Evolutionary conservation across 805 yeast genomes (phyloP), one percentile per base, ranked within the genome.

Genomic region (Lipomyces spencermartinsiae): DNA sequence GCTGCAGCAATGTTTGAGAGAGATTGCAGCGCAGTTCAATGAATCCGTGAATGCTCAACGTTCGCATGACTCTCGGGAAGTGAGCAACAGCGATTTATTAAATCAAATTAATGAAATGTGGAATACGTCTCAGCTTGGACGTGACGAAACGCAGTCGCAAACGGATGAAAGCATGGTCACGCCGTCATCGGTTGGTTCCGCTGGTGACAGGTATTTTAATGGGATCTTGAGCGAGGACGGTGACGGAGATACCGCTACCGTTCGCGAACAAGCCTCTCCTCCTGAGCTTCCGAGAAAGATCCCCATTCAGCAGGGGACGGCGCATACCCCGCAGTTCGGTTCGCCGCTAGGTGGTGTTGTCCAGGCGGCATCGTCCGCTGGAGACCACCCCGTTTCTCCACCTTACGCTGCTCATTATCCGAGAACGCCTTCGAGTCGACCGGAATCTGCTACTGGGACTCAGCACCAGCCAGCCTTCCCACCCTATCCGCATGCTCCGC

Each of bases 1-100:
- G 35, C 57, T 67, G 2, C 70, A 64, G 62, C 60, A 60, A 34
- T 64, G 64, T 34, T 63, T 67, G 16, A 58, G 29, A 25, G 64
- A 67, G 34, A 37, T 67, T 22, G 49, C 61, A 12, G 19, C 54
- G 49, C 68, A 66, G 49, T 60, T 63, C 25, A 53, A 19, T 16
- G 67, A 65, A 7, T 54, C 37, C 16, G 6, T 33, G 8, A n/a
- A 22, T 19, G 19, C 31, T 19, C 58, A 56, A 19, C 33, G 59
- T 8, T 29, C 19, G n/a, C 12, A 8, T 7, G 56, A 55, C 25
- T 25, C 56, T 46, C 35, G 29, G 34, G 46, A 53, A 16, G 10
- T 10, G 10, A 12, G 53, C 29, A 25, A 51, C 43, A 59, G 29
- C 25, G 65, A 65, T 2, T 37, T 65, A 8, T 55, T 58, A 8